Conservation (phyloP, 129 eudicot species). For the Artemisia tridentata region DNA sequence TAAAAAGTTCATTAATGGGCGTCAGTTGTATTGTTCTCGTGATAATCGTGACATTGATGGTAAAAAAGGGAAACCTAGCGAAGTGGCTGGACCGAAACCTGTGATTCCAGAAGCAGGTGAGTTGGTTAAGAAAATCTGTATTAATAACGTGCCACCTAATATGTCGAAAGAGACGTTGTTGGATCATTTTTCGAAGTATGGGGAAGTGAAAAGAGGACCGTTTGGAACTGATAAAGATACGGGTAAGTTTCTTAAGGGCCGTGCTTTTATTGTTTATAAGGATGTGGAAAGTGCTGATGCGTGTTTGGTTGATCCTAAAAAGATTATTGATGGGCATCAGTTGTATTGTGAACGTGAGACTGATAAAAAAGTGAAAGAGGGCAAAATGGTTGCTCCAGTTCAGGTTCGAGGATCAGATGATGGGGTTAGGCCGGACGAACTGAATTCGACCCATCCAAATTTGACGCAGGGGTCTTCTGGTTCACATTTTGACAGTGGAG, state of each 20-base stretch:
- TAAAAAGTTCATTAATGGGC: conserved; percentile 34
- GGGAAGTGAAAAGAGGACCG: conserved; percentile 74
- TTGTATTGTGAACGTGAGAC: conserved; percentile 51
- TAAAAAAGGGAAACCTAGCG: too few species aligned
- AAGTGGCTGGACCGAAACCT: too few species aligned
- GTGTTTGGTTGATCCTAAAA: conserved; percentile 54
- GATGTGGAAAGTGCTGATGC: conserved; percentile 47
- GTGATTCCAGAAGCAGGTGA: not conserved
- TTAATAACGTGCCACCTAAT: conserved; percentile 47
- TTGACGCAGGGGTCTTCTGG: conserved; percentile 27
- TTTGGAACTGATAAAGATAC: conserved; percentile 63
- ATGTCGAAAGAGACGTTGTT: conserved; percentile 51
- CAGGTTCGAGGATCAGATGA: conserved; percentile 15
- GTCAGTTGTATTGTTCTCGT: conserved; percentile 46
- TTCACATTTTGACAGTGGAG: conserved; percentile 50
- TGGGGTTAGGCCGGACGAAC: not conserved
- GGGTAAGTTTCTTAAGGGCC: conserved; percentile 57
- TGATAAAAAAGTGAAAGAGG: too few species aligned
- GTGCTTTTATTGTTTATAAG: conserved; percentile 62
- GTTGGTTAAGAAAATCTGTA: conserved; percentile 46
- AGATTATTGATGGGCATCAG: conserved; percentile 33
- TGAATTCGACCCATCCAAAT: conserved; percentile 27
- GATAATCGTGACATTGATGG: conserved; percentile 21
- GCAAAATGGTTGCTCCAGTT: conserved; percentile 6
- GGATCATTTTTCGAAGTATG: conserved; percentile 49